A percentile compares a stretch with the other conserved stretches of the same genome.
Evolutionary conservation across 2,329 filamentous ascomycete genomes (phyloP).

Genomic region (Cercospora sojina): DNA sequence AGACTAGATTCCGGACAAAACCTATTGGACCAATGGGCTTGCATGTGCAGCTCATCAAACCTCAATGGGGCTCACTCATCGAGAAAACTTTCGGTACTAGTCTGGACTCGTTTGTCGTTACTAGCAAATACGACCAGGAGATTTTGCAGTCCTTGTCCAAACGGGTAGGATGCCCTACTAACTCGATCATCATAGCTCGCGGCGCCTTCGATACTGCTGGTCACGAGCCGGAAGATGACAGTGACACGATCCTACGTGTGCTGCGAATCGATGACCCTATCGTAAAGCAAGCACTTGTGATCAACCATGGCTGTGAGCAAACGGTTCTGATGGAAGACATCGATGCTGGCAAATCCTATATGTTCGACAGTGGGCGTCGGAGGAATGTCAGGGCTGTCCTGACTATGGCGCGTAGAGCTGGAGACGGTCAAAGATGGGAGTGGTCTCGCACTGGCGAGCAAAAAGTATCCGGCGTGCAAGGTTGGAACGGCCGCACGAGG

Average conservation of each 20-base stretch:
- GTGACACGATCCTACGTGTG: constrained; percentile 76
- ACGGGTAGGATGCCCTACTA: constrained; percentile 55
- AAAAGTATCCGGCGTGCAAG: constrained; percentile 54
- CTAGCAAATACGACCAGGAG: constrained; percentile 71
- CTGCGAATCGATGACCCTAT: constrained; percentile 76
- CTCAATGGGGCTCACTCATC: constrained; percentile 78
- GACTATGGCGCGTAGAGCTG: constrained; percentile 57
- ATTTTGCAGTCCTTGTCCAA: constrained; percentile 51
- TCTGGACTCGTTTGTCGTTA: constrained; percentile 78
- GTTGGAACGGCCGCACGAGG: constrained; percentile 58
- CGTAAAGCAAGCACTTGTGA: constrained; percentile 78
- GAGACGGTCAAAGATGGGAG: constrained; percentile 59
- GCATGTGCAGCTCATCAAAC: constrained; percentile 72
- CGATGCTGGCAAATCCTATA: constrained; percentile 64
- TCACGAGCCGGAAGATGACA: constrained; percentile 71
- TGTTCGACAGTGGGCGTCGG: constrained; percentile 57
- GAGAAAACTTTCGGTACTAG: constrained; percentile 71
- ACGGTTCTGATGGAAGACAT: constrained; percentile 71
- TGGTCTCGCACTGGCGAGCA: constrained; percentile 51
- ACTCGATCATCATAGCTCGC: constrained; percentile 64
- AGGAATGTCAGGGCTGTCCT: constrained; percentile 73
- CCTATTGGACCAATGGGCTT: constrained; percentile 83
- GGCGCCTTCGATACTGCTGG: constrained; percentile 57
- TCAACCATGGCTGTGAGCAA: constrained; percentile 80
- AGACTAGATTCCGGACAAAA: constrained; percentile 64